These are phyloP conservation scores for Begonia masoniana DNA, from an alignment of 306 rosid genomes.

Conservation along the genomic window DNA sequence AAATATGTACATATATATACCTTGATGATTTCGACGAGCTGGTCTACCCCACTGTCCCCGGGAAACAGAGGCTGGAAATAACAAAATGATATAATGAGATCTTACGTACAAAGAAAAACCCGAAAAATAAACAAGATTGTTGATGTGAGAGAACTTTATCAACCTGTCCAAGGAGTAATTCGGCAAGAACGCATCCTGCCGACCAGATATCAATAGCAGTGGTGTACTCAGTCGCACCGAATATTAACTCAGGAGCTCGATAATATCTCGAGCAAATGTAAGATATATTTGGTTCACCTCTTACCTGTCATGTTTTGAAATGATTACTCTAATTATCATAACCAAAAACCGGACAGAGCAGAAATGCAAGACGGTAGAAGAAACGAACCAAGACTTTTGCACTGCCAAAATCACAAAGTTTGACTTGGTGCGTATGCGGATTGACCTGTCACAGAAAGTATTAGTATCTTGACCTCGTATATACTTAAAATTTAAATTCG, in stretches of 20 bases:
- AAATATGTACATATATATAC: slow-evolving; percentile 14
- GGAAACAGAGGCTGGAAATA: slow-evolving; percentile 80
- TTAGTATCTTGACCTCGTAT: no score
- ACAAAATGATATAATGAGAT: background rate
- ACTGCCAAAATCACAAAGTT: slow-evolving; percentile 92
- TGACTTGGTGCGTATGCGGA: slow-evolving; percentile 97
- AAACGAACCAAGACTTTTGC: slow-evolving; percentile 87
- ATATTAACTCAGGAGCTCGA: slow-evolving; percentile 95
- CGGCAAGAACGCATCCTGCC: slow-evolving; percentile 95
- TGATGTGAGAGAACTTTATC: slow-evolving; percentile 4
- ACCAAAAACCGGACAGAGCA: slow-evolving; percentile 1
- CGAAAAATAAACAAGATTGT: no score
- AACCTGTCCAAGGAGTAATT: slow-evolving; percentile 93
- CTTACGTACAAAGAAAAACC: no score
- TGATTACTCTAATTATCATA: slow-evolving; percentile 6
- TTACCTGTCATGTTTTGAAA: slow-evolving; percentile 42
- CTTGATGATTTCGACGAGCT: slow-evolving; percentile 97
- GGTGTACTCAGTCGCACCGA: slow-evolving; percentile 97
- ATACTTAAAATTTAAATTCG: background rate
- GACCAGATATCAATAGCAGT: slow-evolving; percentile 95
- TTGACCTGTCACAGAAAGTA: slow-evolving; percentile 39
- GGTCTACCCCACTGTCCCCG: slow-evolving; percentile 97
- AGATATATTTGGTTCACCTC: slow-evolving; percentile 95
- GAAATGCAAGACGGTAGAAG: background rate
- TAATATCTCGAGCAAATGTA: slow-evolving; percentile 94